Percentiles rank a stretch among this genome's conserved stretches.
phyloP scores from a whole-genome alignment of 2,329 filamentous ascomycete genomes.

The Saccharata proteae region DNA sequence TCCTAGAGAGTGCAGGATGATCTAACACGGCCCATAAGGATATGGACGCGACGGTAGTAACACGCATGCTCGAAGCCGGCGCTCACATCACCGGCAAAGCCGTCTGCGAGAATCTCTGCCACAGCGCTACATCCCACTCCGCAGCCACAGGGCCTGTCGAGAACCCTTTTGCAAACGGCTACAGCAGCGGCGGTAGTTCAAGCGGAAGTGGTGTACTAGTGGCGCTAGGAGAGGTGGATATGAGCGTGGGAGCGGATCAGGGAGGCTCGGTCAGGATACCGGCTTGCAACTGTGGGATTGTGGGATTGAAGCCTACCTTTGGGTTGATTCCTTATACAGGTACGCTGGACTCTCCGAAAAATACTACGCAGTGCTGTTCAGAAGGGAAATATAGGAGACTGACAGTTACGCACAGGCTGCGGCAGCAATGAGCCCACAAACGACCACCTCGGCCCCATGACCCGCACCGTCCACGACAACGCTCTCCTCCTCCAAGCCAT shows the following conservation, averaged over 20 bases:
- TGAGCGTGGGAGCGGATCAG: constrained; percentile 38
- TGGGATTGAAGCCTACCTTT: constrained; percentile 41
- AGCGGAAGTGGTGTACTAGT: constrained; percentile 38
- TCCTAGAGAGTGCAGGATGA: neutral
- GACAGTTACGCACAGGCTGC: constrained; percentile 15
- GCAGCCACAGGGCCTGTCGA: constrained; percentile 32
- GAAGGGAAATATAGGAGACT: too few species aligned
- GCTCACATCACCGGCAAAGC: constrained; percentile 18
- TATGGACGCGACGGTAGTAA: constrained; percentile 19
- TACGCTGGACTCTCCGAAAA: neutral
- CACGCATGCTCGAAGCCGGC: constrained; percentile 18
- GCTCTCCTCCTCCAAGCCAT: constrained; percentile 33
- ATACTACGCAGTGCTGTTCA: too few species aligned
- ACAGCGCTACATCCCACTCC: constrained; percentile 19
- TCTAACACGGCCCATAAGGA: constrained; percentile 6
- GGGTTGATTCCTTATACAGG: constrained; percentile 42
- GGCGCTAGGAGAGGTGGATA: constrained; percentile 30
- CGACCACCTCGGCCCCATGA: constrained; percentile 39
- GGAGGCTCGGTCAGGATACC: constrained; percentile 37
- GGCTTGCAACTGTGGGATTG: constrained; percentile 23
- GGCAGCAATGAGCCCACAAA: constrained; percentile 38
- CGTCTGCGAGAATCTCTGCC: constrained; percentile 22
- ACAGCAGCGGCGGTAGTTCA: constrained; percentile 39
- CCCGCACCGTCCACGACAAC: constrained; percentile 29
- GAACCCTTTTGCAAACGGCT: constrained; percentile 33